Evolutionary conservation across 768 basidiomycete genomes (phyloP), one percentile per base, ranked within the genome.

Genomic region (Lactarius akahatsu): DNA sequence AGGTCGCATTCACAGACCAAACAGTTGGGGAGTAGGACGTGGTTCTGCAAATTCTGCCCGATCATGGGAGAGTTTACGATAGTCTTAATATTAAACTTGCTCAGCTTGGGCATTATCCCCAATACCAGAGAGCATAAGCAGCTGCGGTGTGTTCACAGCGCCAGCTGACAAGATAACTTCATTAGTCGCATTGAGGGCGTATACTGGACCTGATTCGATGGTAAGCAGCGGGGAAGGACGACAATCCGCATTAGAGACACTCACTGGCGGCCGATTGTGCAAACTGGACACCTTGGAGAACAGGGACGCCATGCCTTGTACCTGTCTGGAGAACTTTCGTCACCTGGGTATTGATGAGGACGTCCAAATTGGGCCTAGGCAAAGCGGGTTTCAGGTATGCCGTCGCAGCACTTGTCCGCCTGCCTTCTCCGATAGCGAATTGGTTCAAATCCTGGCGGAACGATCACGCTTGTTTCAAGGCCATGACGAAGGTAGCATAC

Each of bases 21-120:
- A 61, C 32, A n/a, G 18, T 65, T 41, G 8, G 47, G 16, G n/a
- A 71, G 62, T 16, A 69, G 54, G 1, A 72, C 62, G 38, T 77
- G 76, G 65, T 76, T 76, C 23, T 70, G 66, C 57, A 78, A 57
- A 57, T 76, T 72, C 59, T 72, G 68, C 5, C 77, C 77, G 23
- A 78, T 74, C 50, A 71, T 68, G 16, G 77, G 73, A 20, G 73
- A 59, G 50, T 76, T 60, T 34, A 76, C 69, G 30, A 76, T 40
- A 7, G 74, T 52, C n/a, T 69, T 45, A 60, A 78, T 73, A 20
- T 72, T 72, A 16, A 66, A 30, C 8, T 36, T 26, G 4, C 18
- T 45, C 10, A 60, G 65, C n/a, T 36, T 43, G 30, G 20, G 7
- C 32, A n/a, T 13, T 13, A 54, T 71, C 66, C 9, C 72, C 72